A percentile compares a stretch with the other conserved stretches of the same genome.
phyloP scores from a whole-genome alignment of 179 eudicot genomes.

The Corrigiola litoralis region DNA sequence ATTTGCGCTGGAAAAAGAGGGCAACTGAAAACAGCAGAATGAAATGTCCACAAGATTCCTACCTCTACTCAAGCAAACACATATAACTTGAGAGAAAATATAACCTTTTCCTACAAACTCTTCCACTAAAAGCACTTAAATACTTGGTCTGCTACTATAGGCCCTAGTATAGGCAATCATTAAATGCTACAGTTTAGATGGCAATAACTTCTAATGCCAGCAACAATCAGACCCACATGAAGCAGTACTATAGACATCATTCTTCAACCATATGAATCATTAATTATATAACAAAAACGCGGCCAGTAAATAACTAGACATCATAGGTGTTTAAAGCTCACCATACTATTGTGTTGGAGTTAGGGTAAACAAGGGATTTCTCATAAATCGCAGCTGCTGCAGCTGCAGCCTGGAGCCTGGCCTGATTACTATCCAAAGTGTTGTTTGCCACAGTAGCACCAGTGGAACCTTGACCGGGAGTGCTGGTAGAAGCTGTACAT shows the following conservation, averaged over 20 bases:
- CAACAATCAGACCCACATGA: no score
- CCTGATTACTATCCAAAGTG: slow-evolving; percentile 52
- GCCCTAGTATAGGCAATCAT: no score
- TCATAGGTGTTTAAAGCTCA: slow-evolving; percentile 22
- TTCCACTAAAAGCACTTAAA: no score
- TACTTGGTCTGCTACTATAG: background rate
- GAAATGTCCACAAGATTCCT: background rate
- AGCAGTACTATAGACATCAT: no score
- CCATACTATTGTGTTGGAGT: slow-evolving; percentile 60
- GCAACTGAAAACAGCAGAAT: no score
- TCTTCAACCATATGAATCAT: background rate
- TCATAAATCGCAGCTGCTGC: slow-evolving; percentile 83
- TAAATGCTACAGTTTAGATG: no score
- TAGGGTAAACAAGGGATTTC: slow-evolving; percentile 89
- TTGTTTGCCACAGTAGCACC: slow-evolving; percentile 33
- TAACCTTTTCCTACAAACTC: no score
- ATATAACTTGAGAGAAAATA: no score
- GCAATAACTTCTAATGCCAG: background rate
- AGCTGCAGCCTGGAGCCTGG: slow-evolving; percentile 87
- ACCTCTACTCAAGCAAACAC: background rate
- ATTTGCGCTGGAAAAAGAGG: no score
- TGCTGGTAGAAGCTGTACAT: slow-evolving; percentile 38
- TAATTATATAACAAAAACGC: no score
- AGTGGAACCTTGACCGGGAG: slow-evolving; percentile 45
- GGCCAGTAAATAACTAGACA: background rate